Base-by-base conservation (phyloP, 257 asterid genomes). In the Plantago elongata region DNA sequence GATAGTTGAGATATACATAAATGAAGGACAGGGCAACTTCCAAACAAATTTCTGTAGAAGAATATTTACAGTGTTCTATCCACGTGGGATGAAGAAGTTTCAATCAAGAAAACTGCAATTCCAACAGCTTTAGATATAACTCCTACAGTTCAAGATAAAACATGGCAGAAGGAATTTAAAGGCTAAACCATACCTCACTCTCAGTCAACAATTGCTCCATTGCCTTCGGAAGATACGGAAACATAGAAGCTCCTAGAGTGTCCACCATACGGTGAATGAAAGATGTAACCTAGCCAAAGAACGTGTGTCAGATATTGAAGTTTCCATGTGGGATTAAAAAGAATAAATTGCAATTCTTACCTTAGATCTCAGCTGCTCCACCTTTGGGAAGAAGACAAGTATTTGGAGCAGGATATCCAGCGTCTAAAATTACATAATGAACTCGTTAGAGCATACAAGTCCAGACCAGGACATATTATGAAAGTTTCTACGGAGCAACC, bases 191-290 rank as follows among this genome's bases (percentile, higher is more conserved):
- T 82, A 93, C 99, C 97, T 93, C 91, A 63, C 92, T 87, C 68
- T 84, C 97, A 10, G 86, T 74, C 27, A 93, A 88, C 80, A 93
- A 79, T 80, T 85, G 94, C 67, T 82, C 94, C 72, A 93, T 77
- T 49, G 95, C 92, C 80, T 85, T 89, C 0, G 96, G 97, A 62
- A 93, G 99, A 74, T 76, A 80, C 0, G 99, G 96, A 76, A 93
- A 93, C 54, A 93, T 89, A 13, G 89, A 83, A 54, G 79, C 75
- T 51, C 99, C 99, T 57, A 93, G 73, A 47, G 85, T 89, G 60
- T 93, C 94, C 77, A 89, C 96, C 97, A 93, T 93, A 54, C 99
- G 96, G 72, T 93, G 97, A 77, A 93, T 79, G 72, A 87, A 93
- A 61, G 99, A 87, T 49, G 87, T 81, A 71, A 93, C 87, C 99